Evolutionary conservation across 2,329 filamentous ascomycete genomes (phyloP).

Genomic region (Cytospora piceae): DNA sequence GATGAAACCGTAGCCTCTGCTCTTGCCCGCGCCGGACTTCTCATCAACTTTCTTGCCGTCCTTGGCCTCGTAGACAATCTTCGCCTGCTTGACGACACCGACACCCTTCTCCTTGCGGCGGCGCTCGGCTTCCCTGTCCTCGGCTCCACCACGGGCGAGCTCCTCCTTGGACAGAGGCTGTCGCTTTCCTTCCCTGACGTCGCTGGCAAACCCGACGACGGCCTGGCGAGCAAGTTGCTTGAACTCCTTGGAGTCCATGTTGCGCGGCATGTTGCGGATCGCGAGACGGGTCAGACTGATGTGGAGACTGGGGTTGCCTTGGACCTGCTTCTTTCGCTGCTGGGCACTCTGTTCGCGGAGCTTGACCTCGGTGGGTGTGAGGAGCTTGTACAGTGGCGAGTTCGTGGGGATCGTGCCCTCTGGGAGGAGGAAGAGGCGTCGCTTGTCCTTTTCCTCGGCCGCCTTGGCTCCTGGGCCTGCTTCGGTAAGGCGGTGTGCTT

Average conservation of each 20-base stretch:
- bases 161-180: constrained; percentile 89
- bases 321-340: constrained; percentile 87
- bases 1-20: constrained; percentile 94
- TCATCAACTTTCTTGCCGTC: constrained; percentile 85
- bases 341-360: constrained; percentile 86
- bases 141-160: constrained; percentile 74
- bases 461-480: constrained; percentile 67
- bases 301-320: constrained; percentile 87
- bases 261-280: constrained; percentile 85
- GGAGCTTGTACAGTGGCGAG: constrained; percentile 74
- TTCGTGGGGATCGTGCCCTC: constrained; percentile 83
- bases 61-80: constrained; percentile 88
- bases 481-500: constrained; percentile 76
- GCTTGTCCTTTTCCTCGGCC: constrained; percentile 80
- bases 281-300: constrained; percentile 88
- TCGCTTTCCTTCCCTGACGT: constrained; percentile 79
- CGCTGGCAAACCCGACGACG: constrained; percentile 90
- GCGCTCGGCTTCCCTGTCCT: constrained; percentile 79
- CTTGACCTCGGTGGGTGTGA: constrained; percentile 79
- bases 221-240: constrained; percentile 90
- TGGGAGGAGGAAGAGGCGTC: constrained; percentile 81
- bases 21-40: constrained; percentile 75
- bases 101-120: constrained; percentile 81
- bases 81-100: constrained; percentile 87
- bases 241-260: constrained; percentile 81